Base-by-base conservation (phyloP, 202 grass and related monocot genomes). In the Alloteropsis angusta region DNA sequence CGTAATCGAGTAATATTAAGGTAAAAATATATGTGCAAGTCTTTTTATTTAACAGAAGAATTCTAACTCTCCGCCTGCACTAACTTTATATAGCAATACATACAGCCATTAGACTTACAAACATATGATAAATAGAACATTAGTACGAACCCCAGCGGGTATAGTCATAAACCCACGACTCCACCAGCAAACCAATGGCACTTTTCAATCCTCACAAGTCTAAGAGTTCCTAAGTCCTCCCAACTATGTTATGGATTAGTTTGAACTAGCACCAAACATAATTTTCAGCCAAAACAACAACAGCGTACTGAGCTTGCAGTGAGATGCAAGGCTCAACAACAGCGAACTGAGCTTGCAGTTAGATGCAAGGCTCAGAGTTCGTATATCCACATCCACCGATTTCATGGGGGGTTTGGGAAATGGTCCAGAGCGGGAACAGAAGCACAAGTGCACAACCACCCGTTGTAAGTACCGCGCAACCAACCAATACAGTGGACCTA, bases 401-500 rank as follows among this genome's bases (percentile, higher is more conserved):
- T 8, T 17, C 12, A 60, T 15, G 30, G 25, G 34, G 35, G 5
- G 5, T 44, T 65, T 45, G 9, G 35, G 46, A 35, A 2, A 43
- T 43, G 74, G 46, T 26, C 65, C 39, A 64, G 34, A 9, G 17
- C 5, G 43, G 50, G 9, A 72, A 55, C 32, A 52, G 6, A 22
- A 22, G 15, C 57, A 42, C 68, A 50, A 48, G 12, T 28, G 14
- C 71, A 41, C 72, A 55, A 71, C 54, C n/a, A 69, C 21, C 13
- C 39, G 25, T 22, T 15, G 41, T 37, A 60, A 68, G 64, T 16
- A 55, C 22, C 46, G 35, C 6, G 0, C 35, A 54, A 74, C 46
- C 23, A 74, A 75, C 39, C 17, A 69, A 46, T 80, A 34, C 77
- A 16, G 23, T 46, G 65, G 64, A 35, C 52, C 76, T n/a, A 34